Evolutionary conservation across 2,329 filamentous ascomycete genomes (phyloP).

Genomic region (Colletotrichum neosansevieriae): DNA sequence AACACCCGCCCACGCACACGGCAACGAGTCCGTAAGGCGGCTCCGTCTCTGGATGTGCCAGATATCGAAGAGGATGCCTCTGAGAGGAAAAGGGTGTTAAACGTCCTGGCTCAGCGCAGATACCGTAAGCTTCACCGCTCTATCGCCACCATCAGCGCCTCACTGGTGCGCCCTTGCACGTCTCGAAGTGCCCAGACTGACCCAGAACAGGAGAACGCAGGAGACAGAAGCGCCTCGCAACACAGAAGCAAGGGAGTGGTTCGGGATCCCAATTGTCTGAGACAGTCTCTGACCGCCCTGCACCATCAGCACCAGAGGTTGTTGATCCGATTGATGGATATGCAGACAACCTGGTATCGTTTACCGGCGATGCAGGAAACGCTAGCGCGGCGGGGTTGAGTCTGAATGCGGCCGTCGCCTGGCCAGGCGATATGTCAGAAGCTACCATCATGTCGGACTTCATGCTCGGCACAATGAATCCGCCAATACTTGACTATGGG

Average conservation of each 20-base stretch:
- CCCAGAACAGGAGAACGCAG: conserved; percentile 45
- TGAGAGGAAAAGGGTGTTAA: conserved; percentile 66
- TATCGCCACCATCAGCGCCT: neutral
- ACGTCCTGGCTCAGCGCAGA: conserved; percentile 66
- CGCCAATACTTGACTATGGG: neutral
- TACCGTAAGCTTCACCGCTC: conserved; percentile 55
- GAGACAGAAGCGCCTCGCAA: conserved; percentile 40
- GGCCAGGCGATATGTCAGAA: conserved; percentile 21
- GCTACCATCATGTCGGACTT: conserved; percentile 10
- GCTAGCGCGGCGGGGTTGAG: conserved; percentile 26
- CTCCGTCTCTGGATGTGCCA: conserved; percentile 57
- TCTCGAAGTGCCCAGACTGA: conserved; percentile 16
- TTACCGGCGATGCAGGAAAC: conserved; percentile 2
- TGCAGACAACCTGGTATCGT: conserved; percentile 13
- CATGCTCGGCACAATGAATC: conserved; percentile 2
- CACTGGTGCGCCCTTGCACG: neutral
- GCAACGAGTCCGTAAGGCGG: conserved; percentile 56
- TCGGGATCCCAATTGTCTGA: conserved; percentile 4
- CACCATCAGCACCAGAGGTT: neutral
- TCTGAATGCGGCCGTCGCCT: conserved; percentile 18
- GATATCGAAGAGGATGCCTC: conserved; percentile 63
- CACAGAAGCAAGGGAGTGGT: conserved; percentile 13
- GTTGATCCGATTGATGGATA: neutral
- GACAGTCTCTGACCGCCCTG: conserved; percentile 16
- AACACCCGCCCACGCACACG: conserved; percentile 44